phyloP scores from a whole-genome alignment of 2,329 filamentous ascomycete genomes.

The Cordyceps farinosa region DNA sequence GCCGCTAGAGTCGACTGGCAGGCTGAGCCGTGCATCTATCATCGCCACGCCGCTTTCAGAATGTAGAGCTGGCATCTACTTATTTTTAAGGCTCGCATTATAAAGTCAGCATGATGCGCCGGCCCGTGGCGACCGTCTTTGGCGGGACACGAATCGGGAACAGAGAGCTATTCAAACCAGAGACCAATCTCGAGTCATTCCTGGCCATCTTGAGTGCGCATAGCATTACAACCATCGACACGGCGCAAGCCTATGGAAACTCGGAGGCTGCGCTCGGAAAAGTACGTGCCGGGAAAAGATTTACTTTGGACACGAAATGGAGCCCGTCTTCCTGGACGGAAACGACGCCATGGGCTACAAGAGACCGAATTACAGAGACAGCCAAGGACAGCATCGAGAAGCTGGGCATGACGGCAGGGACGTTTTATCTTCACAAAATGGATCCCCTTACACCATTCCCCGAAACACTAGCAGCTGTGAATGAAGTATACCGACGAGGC shows the following conservation, averaged over 20 bases:
- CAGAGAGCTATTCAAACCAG: constrained; percentile 18
- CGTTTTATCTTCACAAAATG: constrained; percentile 21
- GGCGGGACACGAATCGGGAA: constrained; percentile 21
- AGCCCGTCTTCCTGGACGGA: constrained; percentile 20
- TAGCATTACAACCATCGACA: constrained; percentile 19
- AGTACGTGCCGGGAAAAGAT: constrained; percentile 18
- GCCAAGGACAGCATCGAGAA: constrained; percentile 20
- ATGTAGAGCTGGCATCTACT: background rate
- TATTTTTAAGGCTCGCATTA: background rate
- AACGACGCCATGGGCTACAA: constrained; percentile 18
- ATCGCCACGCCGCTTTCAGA: background rate
- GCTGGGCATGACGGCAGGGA: constrained; percentile 17
- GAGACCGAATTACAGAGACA: constrained; percentile 15
- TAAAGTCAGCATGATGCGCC: background rate
- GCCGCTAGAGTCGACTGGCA: background rate
- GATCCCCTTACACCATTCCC: constrained; percentile 19
- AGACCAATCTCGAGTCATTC: constrained; percentile 13
- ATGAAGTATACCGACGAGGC: constrained; percentile 18
- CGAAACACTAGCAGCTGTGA: constrained; percentile 20
- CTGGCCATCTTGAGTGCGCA: constrained; percentile 15
- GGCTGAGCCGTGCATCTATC: background rate
- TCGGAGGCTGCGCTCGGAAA: constrained; percentile 19
- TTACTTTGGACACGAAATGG: constrained; percentile 22
- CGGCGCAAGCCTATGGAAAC: constrained; percentile 21
- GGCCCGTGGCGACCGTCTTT: constrained; percentile 17